These are phyloP conservation scores for Suhomyces vadensis DNA, from an alignment of 805 yeast genomes.

Conservation along the genomic window DNA sequence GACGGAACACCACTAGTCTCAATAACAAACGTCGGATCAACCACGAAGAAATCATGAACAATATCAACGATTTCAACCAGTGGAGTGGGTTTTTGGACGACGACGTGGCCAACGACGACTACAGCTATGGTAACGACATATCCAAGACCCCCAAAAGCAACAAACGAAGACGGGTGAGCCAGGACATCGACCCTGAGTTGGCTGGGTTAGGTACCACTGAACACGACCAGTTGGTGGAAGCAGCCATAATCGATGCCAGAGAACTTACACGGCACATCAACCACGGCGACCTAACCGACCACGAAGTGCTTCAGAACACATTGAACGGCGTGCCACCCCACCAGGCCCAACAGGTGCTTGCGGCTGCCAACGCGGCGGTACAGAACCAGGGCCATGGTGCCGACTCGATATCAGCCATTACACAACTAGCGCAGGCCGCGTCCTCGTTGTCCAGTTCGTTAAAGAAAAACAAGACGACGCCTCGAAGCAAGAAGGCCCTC, in stretches of 20 bases:
- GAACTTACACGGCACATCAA: conserved; percentile 51
- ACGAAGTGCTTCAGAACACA: conserved; percentile 10
- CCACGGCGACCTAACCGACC: conserved; percentile 9
- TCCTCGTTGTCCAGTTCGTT: conserved; percentile 17
- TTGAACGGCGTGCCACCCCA: conserved; percentile 21
- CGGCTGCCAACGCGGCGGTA: conserved; percentile 27
- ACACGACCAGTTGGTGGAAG: conserved; percentile 67
- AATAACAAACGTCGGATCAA: conserved; percentile 21
- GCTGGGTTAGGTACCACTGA: conserved; percentile 43
- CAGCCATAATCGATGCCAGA: conserved; percentile 68
- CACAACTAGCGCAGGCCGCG: conserved; percentile 31
- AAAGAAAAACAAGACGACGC: conserved; percentile 8
- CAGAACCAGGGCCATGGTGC: conserved; percentile 15
- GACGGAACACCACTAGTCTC: not conserved
- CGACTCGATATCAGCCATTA: conserved; percentile 25
- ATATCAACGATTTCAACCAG: conserved; percentile 51
- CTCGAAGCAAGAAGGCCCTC: conserved; percentile 8
- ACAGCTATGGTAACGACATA: conserved; percentile 10
- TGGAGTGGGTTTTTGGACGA: conserved; percentile 42
- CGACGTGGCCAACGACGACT: conserved; percentile 18
- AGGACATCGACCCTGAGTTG: conserved; percentile 41
- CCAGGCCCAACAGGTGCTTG: conserved; percentile 32
- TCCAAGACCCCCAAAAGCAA: conserved; percentile 2
- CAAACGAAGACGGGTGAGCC: conserved; percentile 13
- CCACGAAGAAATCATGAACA: conserved; percentile 44